Base-by-base conservation (phyloP, 257 asterid genomes). In the Lycium barbarum region DNA sequence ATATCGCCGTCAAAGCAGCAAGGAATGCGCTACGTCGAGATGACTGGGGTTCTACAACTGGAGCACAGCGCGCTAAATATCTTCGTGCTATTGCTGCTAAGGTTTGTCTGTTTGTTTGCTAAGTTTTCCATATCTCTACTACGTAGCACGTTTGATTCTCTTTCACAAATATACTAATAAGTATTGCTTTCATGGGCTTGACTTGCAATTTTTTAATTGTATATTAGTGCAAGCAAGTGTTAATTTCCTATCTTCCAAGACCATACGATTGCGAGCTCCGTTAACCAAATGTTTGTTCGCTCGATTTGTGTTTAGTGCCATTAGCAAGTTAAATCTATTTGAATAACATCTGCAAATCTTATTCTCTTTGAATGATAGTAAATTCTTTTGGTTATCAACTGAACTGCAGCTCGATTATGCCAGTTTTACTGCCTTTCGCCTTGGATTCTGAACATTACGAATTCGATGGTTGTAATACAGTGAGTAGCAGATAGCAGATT, bases 21-120 rank as follows among this genome's bases (percentile, higher is more conserved):
- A 90, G 94, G 61, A 90, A 49, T 78, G 98, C 98, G 0, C 1
- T 83, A 92, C 65, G 70, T 80, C 8, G 86, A 93, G 83, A 78
- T 53, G 90, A 92, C 55, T 91, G 93, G 93, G 87, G 91, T 22
- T 58, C 92, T 9, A 89, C 92, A 10, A 61, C 92, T 15, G 93
- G 93, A 33, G 91, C 91, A 9, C 83, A 89, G 80, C 91, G 93
- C 6, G 92, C 93, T 0, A 89, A 88, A 82, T 91, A 73, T 84
- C 82, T 91, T 70, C 92, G 92, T 38, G 91, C 92, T 10, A 91
- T 91, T 83, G 92, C 93, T 86, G 92, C 93, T 2, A 91, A 91
- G 93, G 93, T 91, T 35, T 10, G 81, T 76, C 20, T 6, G 20
- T 6, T 49, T 20, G 12, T 68, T 68, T n/a, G n/a, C n/a, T n/a